Percentiles rank a stretch among this genome's conserved stretches.
These are phyloP conservation scores for Phyllosticta citribraziliensis DNA, from an alignment of 2,329 filamentous ascomycete species.

Conservation along the genomic window DNA sequence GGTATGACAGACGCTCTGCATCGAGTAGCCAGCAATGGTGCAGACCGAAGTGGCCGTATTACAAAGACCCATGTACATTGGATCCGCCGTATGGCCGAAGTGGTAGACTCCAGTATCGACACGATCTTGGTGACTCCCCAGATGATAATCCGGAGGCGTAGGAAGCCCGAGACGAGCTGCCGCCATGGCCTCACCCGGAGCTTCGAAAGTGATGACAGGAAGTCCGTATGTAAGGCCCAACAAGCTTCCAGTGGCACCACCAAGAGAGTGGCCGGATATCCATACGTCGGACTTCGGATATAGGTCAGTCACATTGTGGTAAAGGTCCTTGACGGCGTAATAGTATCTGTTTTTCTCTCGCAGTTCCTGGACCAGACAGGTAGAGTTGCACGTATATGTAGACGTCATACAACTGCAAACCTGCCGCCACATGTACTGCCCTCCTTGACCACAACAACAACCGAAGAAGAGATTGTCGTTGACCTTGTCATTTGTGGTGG, in stretches of 20 bases:
- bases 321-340: conserved; percentile 76
- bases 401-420: conserved; percentile 87
- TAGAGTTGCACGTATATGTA: conserved; percentile 85
- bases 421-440: conserved; percentile 79
- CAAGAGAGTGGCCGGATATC: conserved; percentile 86
- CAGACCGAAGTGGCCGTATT: conserved; percentile 84
- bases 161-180: conserved; percentile 78
- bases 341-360: conserved; percentile 85
- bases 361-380: conserved; percentile 69
- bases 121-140: conserved; percentile 43
- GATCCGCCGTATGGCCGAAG: conserved; percentile 92
- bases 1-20: conserved; percentile 88
- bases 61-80: conserved; percentile 87
- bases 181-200: conserved; percentile 81
- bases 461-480: conserved; percentile 98
- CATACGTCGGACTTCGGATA: conserved; percentile 81
- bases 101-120: conserved; percentile 72
- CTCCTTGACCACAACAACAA: conserved; percentile 92
- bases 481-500: conserved; percentile 92
- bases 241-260: conserved; percentile 80
- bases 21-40: conserved; percentile 83
- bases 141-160: conserved; percentile 66
- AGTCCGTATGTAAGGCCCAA: conserved; percentile 84
- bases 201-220: conserved; percentile 86
- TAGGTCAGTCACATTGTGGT: conserved; percentile 80